phyloP scores from a whole-genome alignment of 495 filamentous ascomycete genomes.

The Cercophora scortea region DNA sequence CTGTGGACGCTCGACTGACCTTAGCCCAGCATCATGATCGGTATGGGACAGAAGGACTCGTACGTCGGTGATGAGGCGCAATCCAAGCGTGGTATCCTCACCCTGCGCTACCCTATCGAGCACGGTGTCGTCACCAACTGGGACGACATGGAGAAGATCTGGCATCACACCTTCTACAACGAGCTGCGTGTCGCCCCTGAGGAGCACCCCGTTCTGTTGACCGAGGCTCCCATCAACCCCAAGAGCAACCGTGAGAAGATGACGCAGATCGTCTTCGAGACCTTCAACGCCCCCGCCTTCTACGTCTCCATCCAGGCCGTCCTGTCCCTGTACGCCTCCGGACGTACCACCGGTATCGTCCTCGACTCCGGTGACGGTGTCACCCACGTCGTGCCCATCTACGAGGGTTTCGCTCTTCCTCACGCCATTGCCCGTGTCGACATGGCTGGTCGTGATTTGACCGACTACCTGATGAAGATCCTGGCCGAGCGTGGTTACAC shows the following conservation, averaged over 20 bases:
- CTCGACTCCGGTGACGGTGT: slow-evolving; percentile 99
- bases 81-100: slow-evolving; percentile 99
- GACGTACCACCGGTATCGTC: slow-evolving; percentile 99
- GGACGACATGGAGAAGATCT: slow-evolving; percentile 99
- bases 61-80: slow-evolving; percentile 99
- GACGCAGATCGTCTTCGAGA: slow-evolving; percentile 99
- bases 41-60: slow-evolving; percentile 99
- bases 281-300: slow-evolving; percentile 99
- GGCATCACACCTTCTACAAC: slow-evolving; percentile 99
- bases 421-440: slow-evolving; percentile 99
- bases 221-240: slow-evolving; percentile 99
- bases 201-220: slow-evolving; percentile 99
- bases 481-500: slow-evolving; percentile 97
- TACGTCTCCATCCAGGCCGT: slow-evolving; percentile 99
- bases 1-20: slow-evolving; percentile 8
- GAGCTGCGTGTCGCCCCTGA: slow-evolving; percentile 99
- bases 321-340: slow-evolving; percentile 96
- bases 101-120: slow-evolving; percentile 98
- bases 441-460: slow-evolving; percentile 99
- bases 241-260: slow-evolving; percentile 99
- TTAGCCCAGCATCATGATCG: slow-evolving; percentile 91
- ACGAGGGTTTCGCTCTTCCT: slow-evolving; percentile 99
- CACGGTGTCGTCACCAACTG: slow-evolving; percentile 99
- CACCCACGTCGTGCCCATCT: slow-evolving; percentile 99
- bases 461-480: slow-evolving; percentile 99